phyloP scores from a whole-genome alignment of 768 basidiomycete genomes.

The Trametes coccinea region DNA sequence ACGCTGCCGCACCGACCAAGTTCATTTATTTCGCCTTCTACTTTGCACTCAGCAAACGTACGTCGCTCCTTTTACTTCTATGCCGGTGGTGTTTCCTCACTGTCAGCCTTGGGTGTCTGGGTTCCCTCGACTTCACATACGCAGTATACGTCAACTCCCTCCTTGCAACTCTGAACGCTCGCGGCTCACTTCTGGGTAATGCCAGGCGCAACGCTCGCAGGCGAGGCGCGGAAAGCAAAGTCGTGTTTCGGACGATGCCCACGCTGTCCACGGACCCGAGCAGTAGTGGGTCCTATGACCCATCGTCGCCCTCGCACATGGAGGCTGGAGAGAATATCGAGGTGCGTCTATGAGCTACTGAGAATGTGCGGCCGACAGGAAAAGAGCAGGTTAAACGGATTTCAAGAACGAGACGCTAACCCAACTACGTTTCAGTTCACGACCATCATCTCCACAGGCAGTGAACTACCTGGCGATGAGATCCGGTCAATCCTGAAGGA shows the following conservation, averaged over 20 bases:
- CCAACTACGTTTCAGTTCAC: too few species aligned
- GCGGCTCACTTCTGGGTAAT: conserved; percentile 17
- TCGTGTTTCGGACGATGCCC: conserved; percentile 5
- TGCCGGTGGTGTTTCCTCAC: too few species aligned
- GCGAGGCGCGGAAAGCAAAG: background rate
- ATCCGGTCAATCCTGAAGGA: too few species aligned
- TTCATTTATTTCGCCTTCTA: conserved; percentile 25
- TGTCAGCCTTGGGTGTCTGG: too few species aligned
- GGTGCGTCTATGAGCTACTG: background rate
- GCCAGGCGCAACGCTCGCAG: background rate
- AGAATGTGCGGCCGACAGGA: too few species aligned
- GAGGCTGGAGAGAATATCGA: conserved; percentile 4
- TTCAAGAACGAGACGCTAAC: too few species aligned
- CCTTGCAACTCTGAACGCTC: conserved; percentile 26
- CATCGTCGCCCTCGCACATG: background rate
- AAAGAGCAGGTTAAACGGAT: conserved; percentile 2
- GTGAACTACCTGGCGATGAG: too few species aligned
- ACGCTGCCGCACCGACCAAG: conserved; percentile 9
- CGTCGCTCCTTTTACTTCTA: background rate
- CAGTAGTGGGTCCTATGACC: background rate
- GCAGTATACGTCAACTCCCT: conserved; percentile 27
- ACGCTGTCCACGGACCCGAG: conserved; percentile 8
- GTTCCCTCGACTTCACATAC: too few species aligned
- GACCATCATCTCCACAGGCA: too few species aligned
- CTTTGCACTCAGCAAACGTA: conserved; percentile 23